Evolutionary conservation across 2,329 filamentous ascomycete species (phyloP), one percentile per base, ranked within the genome.

Genomic region (Colletotrichum sp.): DNA sequence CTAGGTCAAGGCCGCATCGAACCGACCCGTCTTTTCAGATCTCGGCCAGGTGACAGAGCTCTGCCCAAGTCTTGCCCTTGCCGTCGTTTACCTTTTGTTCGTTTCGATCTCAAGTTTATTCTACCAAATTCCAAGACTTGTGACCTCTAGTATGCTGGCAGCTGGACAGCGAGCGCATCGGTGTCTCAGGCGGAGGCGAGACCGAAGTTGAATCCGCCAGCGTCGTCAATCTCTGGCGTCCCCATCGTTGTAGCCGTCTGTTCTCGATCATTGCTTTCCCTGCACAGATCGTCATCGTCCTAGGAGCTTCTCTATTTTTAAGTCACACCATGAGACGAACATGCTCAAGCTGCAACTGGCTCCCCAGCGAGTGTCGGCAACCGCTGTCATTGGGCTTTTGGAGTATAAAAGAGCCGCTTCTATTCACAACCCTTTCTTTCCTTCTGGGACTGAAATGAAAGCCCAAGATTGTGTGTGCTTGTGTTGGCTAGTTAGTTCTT

Each of bases 111-210:
- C 18, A 0, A 3, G 18, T n/a, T 48, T 48, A n/a, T 43, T 43
- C 38, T n/a, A 43, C 38, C 2, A n/a, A 10, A 12, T 30, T 5
- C 3, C 3, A 10, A 12, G 3, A 2, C 8, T n/a, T n/a, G 38
- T 5, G 38, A 12, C 38, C 18, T 43, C 38, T 43, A n/a, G 9
- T 1, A 48, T 10, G 38, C 38, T 1, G 9, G 38, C 18, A 48
- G 38, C 18, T 48, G 3, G 38, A n/a, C 3, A 2, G 18, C 5
- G 2, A 48, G 9, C 1, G 3, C 18, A 4, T 6, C 9, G 3
- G 38, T 2, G 18, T n/a, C 9, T 48, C 18, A 1, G 8, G 36
- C 5, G 1, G 16, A 10, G 36, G 8, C 36, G 36, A 43, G 16
- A 10, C 3, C 36, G 8, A 38, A 38, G 4, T 38, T 38, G 36